Evolutionary conservation across 2,329 filamentous ascomycete species (phyloP), one percentile per base, ranked within the genome.

Genomic region (Phyllosticta capitalensis): DNA sequence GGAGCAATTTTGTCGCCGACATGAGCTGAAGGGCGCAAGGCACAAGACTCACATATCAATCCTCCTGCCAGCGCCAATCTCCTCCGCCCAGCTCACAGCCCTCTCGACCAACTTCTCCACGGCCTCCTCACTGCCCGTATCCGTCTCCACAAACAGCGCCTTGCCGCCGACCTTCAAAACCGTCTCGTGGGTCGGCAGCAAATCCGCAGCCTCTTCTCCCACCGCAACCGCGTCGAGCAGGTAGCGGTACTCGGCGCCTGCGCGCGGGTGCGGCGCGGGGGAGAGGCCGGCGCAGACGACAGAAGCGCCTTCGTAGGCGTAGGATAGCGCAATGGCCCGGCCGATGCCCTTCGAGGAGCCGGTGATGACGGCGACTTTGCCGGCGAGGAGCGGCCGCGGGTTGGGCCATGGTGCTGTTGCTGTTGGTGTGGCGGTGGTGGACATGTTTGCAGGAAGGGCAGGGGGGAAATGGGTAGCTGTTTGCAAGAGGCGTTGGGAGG

Each of bases 331-430:
- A 22, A 61, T 56, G 30, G 71, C 71, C 64, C 66, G 64, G 52
- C 68, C 70, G 38, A 71, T 68, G 26, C 70, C 70, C 52, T 65
- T 64, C 58, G 71, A 65, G 7, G 68, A 68, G 59, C 68, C 69
- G 61, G 69, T 72, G 14, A 73, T 62, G 20, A 72, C 64, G 10
- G 68, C 68, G 14, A 70, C 63, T 59, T 68, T 67, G 7, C 33
- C 49, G 30, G 49, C 24, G 38, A 60, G 58, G 14, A 45, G 38
- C n/a, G 38, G 38, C 38, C 38, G 38, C 14, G 38, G 14, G 38
- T 45, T 45, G 17, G 38, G 38, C 38, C 14, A 45, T 6, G 38
- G 38, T 6, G 17, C 6, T 14, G 38, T 45, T 7, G 38, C 12
- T 6, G 17, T 17, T 14, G 38, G 17, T 7, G 38, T 45, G 3